Percentiles rank a stretch among this genome's conserved stretches.
These are phyloP conservation scores for Alternaria conjuncta DNA, from an alignment of 2,329 filamentous ascomycete genomes.

Conservation along the genomic window DNA sequence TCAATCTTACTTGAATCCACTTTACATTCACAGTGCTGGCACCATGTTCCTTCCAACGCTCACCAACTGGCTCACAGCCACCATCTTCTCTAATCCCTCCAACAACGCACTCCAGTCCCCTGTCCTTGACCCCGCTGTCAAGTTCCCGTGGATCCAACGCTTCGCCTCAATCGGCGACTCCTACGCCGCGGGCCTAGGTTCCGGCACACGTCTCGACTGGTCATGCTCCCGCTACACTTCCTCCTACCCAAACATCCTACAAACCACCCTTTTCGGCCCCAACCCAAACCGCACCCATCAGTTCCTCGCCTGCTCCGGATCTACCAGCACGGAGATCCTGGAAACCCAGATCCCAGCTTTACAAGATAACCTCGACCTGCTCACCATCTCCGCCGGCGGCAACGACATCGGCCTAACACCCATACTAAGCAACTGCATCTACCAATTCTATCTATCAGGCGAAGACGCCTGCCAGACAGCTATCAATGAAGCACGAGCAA, in stretches of 20 bases:
- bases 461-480: constrained; percentile 31
- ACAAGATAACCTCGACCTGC: constrained; percentile 26
- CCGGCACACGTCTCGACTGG: constrained; percentile 34
- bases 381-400: constrained; percentile 42
- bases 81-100: not conserved
- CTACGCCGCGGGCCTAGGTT: constrained; percentile 39
- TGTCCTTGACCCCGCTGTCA: not conserved
- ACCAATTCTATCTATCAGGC: constrained; percentile 37
- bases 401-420: constrained; percentile 40
- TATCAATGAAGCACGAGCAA: constrained; percentile 24
- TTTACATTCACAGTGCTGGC: not conserved
- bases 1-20: not conserved
- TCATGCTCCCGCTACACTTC: constrained; percentile 35
- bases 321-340: constrained; percentile 31
- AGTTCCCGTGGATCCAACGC: constrained; percentile 29
- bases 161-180: constrained; percentile 43
- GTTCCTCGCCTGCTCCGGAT: constrained; percentile 41
- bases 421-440: constrained; percentile 39
- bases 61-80: constrained; percentile 2
- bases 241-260: constrained; percentile 37
- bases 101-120: not conserved
- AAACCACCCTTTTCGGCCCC: constrained; percentile 18
- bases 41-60: constrained; percentile 3
- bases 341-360: constrained; percentile 32
- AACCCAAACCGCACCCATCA: constrained; percentile 27